These are phyloP conservation scores for Triangularia setosa DNA, from an alignment of 2,329 filamentous ascomycete species.

Conservation along the genomic window DNA sequence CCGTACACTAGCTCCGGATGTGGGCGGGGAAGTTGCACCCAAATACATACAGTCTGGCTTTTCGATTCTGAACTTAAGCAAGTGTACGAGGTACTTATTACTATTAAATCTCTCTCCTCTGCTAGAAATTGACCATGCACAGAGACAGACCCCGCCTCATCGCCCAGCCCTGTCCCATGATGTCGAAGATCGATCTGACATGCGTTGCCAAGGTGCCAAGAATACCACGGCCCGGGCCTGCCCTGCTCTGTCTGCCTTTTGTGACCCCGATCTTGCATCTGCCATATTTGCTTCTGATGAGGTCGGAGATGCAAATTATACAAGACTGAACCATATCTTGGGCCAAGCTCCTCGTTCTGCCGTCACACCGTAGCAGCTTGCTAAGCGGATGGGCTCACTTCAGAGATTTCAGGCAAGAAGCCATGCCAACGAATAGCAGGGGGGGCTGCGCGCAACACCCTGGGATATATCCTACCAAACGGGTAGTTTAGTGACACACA, in stretches of 20 bases:
- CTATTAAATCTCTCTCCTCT: background rate
- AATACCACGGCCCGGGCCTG: conserved; percentile 12
- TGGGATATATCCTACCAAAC: background rate
- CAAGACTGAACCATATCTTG: background rate
- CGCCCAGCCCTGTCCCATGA: background rate
- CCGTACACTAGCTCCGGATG: background rate
- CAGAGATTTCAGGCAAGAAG: background rate
- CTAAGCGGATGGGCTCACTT: background rate
- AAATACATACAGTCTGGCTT: background rate
- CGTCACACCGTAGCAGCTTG: background rate
- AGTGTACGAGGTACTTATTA: background rate
- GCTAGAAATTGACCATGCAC: background rate
- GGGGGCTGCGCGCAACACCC: background rate
- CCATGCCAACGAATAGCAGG: background rate
- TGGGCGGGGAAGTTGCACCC: background rate
- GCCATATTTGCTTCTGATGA: conserved; percentile 3
- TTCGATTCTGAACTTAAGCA: background rate
- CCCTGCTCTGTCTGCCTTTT: background rate
- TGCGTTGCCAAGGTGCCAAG: conserved; percentile 20
- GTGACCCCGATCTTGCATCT: background rate
- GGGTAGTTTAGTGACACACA: background rate
- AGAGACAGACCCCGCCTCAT: background rate
- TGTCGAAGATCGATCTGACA: conserved; percentile 4
- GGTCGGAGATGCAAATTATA: background rate
- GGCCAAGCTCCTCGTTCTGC: background rate